phyloP scores from a whole-genome alignment of 176 grass and related monocot genomes.

The Otatea glauca region DNA sequence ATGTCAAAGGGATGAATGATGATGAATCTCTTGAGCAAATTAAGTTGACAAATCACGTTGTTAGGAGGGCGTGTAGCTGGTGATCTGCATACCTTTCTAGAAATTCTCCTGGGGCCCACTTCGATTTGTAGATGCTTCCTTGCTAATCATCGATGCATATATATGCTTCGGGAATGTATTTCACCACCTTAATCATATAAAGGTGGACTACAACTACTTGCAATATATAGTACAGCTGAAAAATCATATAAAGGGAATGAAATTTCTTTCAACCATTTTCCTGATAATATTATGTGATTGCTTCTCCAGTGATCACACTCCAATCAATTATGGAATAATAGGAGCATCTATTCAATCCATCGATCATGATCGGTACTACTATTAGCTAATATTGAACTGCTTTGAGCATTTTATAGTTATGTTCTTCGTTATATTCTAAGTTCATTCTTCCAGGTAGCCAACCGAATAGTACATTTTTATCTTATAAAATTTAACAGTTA shows the following conservation, averaged over 20 bases:
- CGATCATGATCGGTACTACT: not conserved
- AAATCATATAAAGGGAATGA: not conserved
- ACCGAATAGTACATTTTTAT: not conserved
- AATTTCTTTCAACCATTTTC: not conserved
- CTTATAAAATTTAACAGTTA: not conserved
- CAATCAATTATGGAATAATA: not conserved
- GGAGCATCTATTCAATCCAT: not conserved
- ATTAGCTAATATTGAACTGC: not conserved
- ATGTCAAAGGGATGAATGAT: not conserved
- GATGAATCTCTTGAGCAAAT: not conserved
- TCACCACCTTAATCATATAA: not conserved
- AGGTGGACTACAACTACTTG: not conserved
- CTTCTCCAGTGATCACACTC: not conserved
- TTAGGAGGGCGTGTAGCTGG: not conserved
- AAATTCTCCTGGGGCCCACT: not conserved
- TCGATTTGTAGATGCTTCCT: constrained; percentile 2
- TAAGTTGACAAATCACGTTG: constrained; percentile 8
- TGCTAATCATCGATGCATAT: constrained; percentile 1
- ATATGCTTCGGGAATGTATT: not conserved
- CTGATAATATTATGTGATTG: not conserved
- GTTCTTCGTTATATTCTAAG: not conserved
- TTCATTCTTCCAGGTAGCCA: not conserved
- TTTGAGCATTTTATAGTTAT: not conserved
- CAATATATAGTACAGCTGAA: not conserved
- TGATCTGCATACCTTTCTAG: constrained; percentile 10